Base-by-base conservation (phyloP, 225 moss, liverwort and hornwort genomes). In the Marchantia paleacea region DNA sequence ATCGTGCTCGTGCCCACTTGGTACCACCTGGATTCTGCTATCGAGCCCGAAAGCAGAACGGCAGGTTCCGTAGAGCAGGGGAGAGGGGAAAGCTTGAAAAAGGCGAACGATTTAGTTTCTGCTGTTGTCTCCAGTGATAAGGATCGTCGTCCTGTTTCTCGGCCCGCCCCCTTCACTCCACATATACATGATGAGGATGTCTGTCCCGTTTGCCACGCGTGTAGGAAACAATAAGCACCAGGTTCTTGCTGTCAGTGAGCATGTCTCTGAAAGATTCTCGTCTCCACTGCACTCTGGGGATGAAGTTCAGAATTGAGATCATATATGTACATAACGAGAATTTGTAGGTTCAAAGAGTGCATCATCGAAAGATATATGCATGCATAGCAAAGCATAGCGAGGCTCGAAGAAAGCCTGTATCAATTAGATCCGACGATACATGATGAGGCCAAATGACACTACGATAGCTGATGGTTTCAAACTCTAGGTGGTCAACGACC, bases 1-100 rank as follows among this genome's bases (percentile, higher is more conserved):
- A 0, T 85, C 31, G 49, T 79, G 39, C 78, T 91, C 47, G 52
- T 91, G 52, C 89, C 91, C 13, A 25, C 83, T 9, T 81, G 80
- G 82, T 81, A 81, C 74, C 85, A 82, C 78, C 81, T 91, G 14
- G 91, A 91, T 52, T 80, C 90, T 0, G 86, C 84, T 3, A 61
- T 77, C 13, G 39, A 48, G 22, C 55, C 29, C 75, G 18, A 14
- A 0, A 60, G 77, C 24, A 63, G 31, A 9, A 61, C 18, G 7
- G 63, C 31, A 60, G 75, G 4, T 55, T 8, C 51, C 6, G 74
- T 28, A 9, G 53, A 74, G 54, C 20, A 72, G 18, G 62, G 19
- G 12, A 76, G n/a, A 2, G 31, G 6, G 25, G 76, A 76, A 57
- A 19, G 30, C 47, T 22, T 76, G 76, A 76, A 48, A 7, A 60